Percentiles rank a stretch among this genome's conserved stretches.
Evolutionary conservation across 805 yeast species (phyloP).

Genomic region (Hanseniaspora singularis): DNA sequence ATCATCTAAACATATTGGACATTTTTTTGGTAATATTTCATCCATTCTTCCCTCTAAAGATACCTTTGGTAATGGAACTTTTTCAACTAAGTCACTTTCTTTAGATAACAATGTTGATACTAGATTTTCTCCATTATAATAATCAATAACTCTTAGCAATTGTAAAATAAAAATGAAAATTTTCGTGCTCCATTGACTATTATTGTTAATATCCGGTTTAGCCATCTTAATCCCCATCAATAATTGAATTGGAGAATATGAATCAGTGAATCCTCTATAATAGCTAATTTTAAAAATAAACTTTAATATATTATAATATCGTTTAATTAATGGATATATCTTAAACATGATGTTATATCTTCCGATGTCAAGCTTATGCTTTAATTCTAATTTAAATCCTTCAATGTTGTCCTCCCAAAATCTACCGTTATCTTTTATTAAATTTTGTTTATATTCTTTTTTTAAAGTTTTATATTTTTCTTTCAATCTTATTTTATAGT

Average conservation of each 20-base stretch:
- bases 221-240: conserved; percentile 7
- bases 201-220: conserved; percentile 15
- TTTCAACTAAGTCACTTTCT: background rate
- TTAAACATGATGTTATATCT: conserved; percentile 8
- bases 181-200: conserved; percentile 25
- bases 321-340: conserved; percentile 8
- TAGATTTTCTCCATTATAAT: conserved; percentile 8
- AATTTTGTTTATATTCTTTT: background rate
- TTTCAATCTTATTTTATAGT: background rate
- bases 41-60: background rate
- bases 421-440: conserved; percentile 3
- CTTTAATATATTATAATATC: background rate
- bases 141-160: background rate
- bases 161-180: background rate
- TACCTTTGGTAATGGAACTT: conserved; percentile 3
- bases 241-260: conserved; percentile 4
- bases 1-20: conserved; percentile 1
- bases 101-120: background rate
- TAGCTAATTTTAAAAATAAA: conserved; percentile 3
- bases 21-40: background rate
- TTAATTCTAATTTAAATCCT: conserved; percentile 1
- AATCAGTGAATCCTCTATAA: background rate
- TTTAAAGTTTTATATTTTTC: background rate
- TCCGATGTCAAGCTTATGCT: background rate
- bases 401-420: conserved; percentile 14